Base-by-base conservation (phyloP, 2,329 filamentous ascomycete genomes). In the Colletotrichum musicola region DNA sequence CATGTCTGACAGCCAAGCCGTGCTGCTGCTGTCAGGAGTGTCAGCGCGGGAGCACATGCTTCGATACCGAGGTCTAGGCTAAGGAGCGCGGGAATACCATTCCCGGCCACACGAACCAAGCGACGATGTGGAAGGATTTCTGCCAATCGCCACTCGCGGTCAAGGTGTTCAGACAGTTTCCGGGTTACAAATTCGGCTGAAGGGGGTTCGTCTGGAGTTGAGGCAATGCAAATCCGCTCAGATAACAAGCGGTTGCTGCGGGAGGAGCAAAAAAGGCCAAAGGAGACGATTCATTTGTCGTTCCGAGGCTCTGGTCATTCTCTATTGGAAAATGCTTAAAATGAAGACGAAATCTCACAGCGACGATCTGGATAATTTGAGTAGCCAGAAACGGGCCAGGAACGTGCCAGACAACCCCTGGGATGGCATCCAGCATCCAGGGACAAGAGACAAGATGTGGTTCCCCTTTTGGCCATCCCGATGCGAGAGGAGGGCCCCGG, bases 401-500 rank as follows among this genome's bases (percentile, higher is more conserved):
- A 16, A 14, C 14, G 13, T 42, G 40, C 22, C 22, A 25, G 22
- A 42, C 40, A 42, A 4, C 2, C 2, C 40, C 16, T 14, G 14
- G 13, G 40, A 42, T 14, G 40, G 40, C 13, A 42, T 42, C 30
- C 7, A 35, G 40, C 13, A 42, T 42, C 30, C 7, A 35, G 42
- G 46, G 10, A 49, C 18, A 49, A 20, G 9, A 14, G 40, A n/a
- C 10, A 38, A 18, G 9, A 63, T 14, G 9, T 35, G 38, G 13
- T 56, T 56, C 62, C 64, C 35, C 16, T 56, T 65, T 65, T 46
- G 65, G 62, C 55, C n/a, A 18, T 38, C 20, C 50, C 49, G 56
- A 68, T 60, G 65, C 65, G 65, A 68, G 65, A 68, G 50, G 22
- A 5, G 50, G 14, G 47, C 40, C 47, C 22, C 18, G 44, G 50